Conservation (phyloP, 2,329 filamentous ascomycete genomes). For the Botrytis cinerea region DNA sequence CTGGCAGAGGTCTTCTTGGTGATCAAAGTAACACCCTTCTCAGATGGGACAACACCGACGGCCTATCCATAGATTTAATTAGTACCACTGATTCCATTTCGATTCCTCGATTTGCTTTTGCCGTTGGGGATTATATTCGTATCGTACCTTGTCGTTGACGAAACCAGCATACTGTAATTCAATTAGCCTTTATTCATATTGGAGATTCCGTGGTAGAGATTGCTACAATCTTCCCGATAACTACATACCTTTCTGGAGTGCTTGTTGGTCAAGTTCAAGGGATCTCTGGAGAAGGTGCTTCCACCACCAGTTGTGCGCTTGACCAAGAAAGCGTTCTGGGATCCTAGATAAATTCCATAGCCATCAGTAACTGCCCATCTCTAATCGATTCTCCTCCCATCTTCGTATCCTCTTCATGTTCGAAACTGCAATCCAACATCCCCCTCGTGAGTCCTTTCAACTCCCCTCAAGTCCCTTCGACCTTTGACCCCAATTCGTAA, state of each 20-base stretch:
- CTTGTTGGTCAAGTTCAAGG: conserved; percentile 89
- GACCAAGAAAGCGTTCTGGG: conserved; percentile 86
- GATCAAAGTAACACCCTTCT: conserved; percentile 77
- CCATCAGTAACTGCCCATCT: conserved; percentile 10
- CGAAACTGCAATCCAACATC: not conserved
- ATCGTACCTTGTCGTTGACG: conserved; percentile 84
- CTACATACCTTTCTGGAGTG: conserved; percentile 80
- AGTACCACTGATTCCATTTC: conserved; percentile 23
- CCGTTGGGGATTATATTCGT: not conserved
- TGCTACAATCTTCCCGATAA: not conserved
- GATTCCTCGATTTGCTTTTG: conserved; percentile 16
- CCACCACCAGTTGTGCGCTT: conserved; percentile 82
- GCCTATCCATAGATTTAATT: conserved; percentile 52
- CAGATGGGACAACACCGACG: conserved; percentile 72
- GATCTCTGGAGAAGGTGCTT: conserved; percentile 89
- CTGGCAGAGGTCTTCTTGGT: conserved; percentile 78
- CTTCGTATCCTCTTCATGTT: not conserved
- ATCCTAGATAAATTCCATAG: conserved; percentile 56
- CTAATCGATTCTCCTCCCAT: not conserved
- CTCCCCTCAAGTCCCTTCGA: not conserved
- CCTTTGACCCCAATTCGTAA: conserved; percentile 3
- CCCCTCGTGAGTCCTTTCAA: conserved; percentile 11
- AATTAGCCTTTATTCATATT: conserved; percentile 24
- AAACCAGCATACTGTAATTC: conserved; percentile 79
- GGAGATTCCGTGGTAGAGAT: not conserved